Evolutionary conservation across 2,329 filamentous ascomycete species (phyloP), one percentile per base, ranked within the genome.

Genomic region (Alternaria viburni): DNA sequence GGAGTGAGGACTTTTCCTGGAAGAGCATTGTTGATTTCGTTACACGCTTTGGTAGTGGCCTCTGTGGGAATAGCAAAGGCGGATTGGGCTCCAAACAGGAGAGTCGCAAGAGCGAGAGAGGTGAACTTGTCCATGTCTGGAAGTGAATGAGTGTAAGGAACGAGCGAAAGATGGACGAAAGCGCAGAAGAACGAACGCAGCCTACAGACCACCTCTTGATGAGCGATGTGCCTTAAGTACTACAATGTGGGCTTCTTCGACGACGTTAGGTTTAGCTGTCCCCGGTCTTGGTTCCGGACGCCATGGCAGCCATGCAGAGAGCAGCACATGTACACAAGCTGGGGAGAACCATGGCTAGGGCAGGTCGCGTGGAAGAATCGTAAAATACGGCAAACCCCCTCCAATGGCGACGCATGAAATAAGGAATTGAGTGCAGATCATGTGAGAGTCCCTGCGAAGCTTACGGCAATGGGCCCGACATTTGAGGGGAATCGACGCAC

Each of bases 1-100:
- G 61, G 62, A 4, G 61, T 68, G 2, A 72, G 54, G 5, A 69
- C 65, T 56, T 70, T 71, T 41, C 67, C 67, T 7, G 70, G 69
- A 11, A 74, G 61, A 8, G 68, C 64, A 43, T 60, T 30, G 3
- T 63, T 62, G n/a, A 72, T 69, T 10, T 69, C 71, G 13, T 59
- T 61, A 45, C 71, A 73, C 28, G 69, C 68, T 57, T 67, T 54
- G 1, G 51, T 61, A 45, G 70, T 69, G 13, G 61, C 69, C 26
- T 69, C 61, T 10, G 65, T 68, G 28, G 70, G 70, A 45, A 64
- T 56, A 41, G 62, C 64, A 15, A 54, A 23, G 19, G 60, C 51
- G 5, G 57, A 54, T 26, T 47, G 59, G 25, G 41, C 59, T 11
- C 51, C 51, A 12, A 73, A 23, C 6, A 65, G 61, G 32, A 73